Base-by-base conservation (phyloP, 106 monocot genomes). In the Platanthera zijinensis region DNA sequence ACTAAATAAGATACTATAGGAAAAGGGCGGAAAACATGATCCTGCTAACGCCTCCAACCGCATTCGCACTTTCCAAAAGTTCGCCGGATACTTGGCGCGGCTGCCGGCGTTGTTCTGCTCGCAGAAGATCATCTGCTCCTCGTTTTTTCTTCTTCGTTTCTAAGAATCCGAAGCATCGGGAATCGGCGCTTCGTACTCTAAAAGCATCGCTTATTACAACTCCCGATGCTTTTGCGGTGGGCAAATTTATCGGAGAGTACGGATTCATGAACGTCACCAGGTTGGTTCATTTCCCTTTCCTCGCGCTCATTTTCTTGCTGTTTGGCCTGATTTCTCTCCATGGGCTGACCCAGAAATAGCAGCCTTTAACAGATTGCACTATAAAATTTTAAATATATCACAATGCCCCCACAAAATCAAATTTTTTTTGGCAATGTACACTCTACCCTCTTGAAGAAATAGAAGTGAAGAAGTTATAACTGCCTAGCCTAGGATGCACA, bases 251-350 rank as follows among this genome's bases (percentile, higher is more conserved):
- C 1, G 96, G 96, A 47, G 91, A 91, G 85, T 96, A 96, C 64
- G 96, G 96, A 0, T 96, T 93, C 84, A 93, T 96, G 93, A 96
- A 96, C 74, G 79, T 96, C 74, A 96, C 93, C 75, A 96, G 95
- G 95, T 92, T 46, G 25, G 6, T 25, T 7, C 9, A 14, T 52
- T 50, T 25, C 28, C 25, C 67, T 46, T 67, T 19, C 21, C 30
- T 46, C 48, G 69, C 51, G 28, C 59, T 21, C 18, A 7, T 53
- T 47, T 76, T 61, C 25, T 76, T 30, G 56, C 74, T 48, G 5
- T 74, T 61, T 76, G 48, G 13, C 15, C 0, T 32, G 19, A 48
- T 12, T 62, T 48, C 8, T 48, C 0, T 52, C 30, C 10, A 10
- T 30, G 10, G 19, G 53, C 25, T 25, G 25, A 25, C 25, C 25